Evolutionary conservation across 495 filamentous ascomycete species (phyloP), one percentile per base, ranked within the genome.

Genomic region (Elasticomyces elasticus): DNA sequence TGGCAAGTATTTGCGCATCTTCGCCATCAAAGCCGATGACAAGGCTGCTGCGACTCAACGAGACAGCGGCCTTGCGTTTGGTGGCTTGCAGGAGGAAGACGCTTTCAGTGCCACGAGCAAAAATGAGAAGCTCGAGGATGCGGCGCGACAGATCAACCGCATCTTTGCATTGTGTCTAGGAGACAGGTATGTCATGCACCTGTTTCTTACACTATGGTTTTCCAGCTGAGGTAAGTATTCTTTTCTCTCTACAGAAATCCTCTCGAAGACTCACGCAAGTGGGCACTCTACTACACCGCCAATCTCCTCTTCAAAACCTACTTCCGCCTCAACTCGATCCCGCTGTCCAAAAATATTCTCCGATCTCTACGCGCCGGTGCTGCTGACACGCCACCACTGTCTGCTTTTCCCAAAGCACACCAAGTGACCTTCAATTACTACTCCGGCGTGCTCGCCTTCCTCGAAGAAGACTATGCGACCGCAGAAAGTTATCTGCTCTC

Each of bases 371-470:
- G 80, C 45, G 91, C 87, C 5, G 79, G 81, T 26, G 74, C 76
- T 17, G 73, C 72, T 10, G 94, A 98, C 60, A 82, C 95, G 66
- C 92, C 94, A 0, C 65, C 74, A 0, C 69, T 94, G 20, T 72
- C 79, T 1, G 69, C 71, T 6, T 96, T 91, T 65, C 92, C 92
- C 0, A 86, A 83, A 53, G 81, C 89, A 0, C 91, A 98, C 57
- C 83, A 85, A 42, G 89, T 96, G n/a, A 95, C 92, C 1, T 97
- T 94, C 71, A 85, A 89, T 62, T 98, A 96, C 69, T 96, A 95
- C 64, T 76, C 87, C 60, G 92, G 94, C 15, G 84, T 97, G 15
- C 80, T 97, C 22, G 71, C 79, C 47, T 97, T 97, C 66, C 68
- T 98, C 10, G 89, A 96, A 55, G 94, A 97, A 66, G 84, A 96